Evolutionary conservation across 768 basidiomycete genomes (phyloP).

Genomic region (Gloeostereum incarnatum): DNA sequence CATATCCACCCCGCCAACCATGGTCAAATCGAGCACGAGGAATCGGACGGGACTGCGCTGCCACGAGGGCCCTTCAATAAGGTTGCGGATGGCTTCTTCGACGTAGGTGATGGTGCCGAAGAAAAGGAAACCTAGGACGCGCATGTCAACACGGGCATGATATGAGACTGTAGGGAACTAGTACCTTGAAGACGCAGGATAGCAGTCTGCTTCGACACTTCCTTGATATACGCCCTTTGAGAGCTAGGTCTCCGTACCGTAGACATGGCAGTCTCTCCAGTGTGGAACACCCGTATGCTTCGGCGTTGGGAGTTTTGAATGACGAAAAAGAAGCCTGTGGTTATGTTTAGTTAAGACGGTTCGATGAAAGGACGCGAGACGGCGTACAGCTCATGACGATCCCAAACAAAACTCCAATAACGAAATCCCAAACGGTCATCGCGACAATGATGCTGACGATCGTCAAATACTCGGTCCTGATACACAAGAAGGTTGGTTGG

Average conservation of each 20-base stretch:
- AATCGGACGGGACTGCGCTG: constrained; percentile 74
- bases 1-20: constrained; percentile 89
- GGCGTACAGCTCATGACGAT: constrained; percentile 81
- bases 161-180: constrained; percentile 1
- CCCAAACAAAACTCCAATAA: constrained; percentile 86
- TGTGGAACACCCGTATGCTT: constrained; percentile 78
- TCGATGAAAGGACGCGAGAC: background rate
- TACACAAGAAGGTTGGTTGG: constrained; percentile 6
- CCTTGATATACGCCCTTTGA: constrained; percentile 85
- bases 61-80: constrained; percentile 69
- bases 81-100: constrained; percentile 74
- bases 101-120: constrained; percentile 90
- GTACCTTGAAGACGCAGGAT: constrained; percentile 80
- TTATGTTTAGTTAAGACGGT: background rate
- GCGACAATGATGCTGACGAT: constrained; percentile 80
- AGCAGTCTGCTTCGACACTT: constrained; percentile 86
- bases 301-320: constrained; percentile 81
- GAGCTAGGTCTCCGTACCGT: constrained; percentile 85
- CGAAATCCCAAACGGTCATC: constrained; percentile 95
- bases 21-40: constrained; percentile 78
- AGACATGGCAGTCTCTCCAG: constrained; percentile 78
- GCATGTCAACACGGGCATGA: background rate
- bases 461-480: constrained; percentile 71
- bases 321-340: constrained; percentile 93
- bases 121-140: constrained; percentile 69